Evolutionary conservation across 352 stramenopile genomes (phyloP).

Genomic region (Nothophytophthora sp.): DNA sequence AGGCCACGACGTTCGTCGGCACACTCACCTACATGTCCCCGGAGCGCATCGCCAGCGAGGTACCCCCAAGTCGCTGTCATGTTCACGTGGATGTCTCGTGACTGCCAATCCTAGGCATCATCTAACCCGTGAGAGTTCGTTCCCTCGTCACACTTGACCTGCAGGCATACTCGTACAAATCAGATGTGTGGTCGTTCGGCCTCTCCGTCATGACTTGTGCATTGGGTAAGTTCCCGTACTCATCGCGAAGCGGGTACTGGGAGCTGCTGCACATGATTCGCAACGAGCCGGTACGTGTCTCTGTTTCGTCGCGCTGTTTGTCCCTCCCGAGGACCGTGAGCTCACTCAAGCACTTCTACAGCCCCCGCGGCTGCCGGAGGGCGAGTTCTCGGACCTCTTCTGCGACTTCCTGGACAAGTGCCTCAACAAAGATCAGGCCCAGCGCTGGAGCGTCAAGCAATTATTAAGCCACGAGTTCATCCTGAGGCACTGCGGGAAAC

Average conservation of each 20-base stretch:
- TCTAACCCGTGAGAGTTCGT: too few species aligned
- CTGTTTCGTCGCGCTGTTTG: background rate
- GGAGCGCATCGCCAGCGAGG: constrained; percentile 91
- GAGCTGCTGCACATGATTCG: constrained; percentile 89
- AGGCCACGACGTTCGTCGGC: constrained; percentile 91
- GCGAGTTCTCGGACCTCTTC: constrained; percentile 76
- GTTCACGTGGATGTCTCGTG: too few species aligned
- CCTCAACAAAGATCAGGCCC: constrained; percentile 74
- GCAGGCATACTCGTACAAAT: constrained; percentile 87
- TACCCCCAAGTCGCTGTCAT: constrained; percentile 35
- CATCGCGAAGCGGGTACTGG: constrained; percentile 88
- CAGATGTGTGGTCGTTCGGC: constrained; percentile 86
- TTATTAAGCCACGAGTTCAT: constrained; percentile 76
- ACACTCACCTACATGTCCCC: constrained; percentile 95
- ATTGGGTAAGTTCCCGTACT: constrained; percentile 88
- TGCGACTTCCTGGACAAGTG: constrained; percentile 83
- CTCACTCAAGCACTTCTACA: constrained; percentile 16
- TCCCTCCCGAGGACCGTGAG: too few species aligned
- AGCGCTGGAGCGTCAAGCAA: constrained; percentile 83
- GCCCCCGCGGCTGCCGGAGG: constrained; percentile 64
- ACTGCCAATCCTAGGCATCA: too few species aligned
- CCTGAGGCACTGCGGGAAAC: constrained; percentile 37
- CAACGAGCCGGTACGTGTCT: constrained; percentile 66
- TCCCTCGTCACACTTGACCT: constrained; percentile 6
- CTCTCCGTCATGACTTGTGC: constrained; percentile 91